Percentiles rank a stretch among this genome's conserved stretches.
phyloP scores from a whole-genome alignment of 2,329 filamentous ascomycete species.

The Ceratocystis smalleyi region DNA sequence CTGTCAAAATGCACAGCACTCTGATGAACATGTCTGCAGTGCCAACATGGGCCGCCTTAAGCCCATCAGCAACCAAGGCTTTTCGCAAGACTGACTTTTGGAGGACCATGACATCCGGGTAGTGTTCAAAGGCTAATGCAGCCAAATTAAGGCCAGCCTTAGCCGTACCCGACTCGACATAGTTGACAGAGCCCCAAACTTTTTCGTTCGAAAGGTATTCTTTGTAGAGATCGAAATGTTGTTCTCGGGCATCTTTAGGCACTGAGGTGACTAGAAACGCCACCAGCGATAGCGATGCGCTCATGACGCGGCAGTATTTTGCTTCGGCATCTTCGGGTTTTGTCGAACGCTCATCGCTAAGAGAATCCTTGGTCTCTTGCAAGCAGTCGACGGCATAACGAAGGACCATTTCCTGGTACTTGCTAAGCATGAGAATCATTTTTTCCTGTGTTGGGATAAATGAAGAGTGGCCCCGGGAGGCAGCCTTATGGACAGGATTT shows the following conservation, averaged over 20 bases:
- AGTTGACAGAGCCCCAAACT: conserved; percentile 52
- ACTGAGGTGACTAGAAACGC: conserved; percentile 36
- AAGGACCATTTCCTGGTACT: conserved; percentile 66
- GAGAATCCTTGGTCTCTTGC: conserved; percentile 60
- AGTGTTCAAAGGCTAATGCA: conserved; percentile 32
- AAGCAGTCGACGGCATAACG: conserved; percentile 69
- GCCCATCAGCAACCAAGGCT: conserved; percentile 53
- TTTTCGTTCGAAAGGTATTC: conserved; percentile 49
- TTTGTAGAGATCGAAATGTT: conserved; percentile 47
- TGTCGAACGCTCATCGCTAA: conserved; percentile 80
- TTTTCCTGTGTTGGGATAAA: conserved; percentile 75
- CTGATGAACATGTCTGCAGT: conserved; percentile 59
- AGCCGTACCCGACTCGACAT: conserved; percentile 40
- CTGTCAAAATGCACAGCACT: conserved; percentile 51
- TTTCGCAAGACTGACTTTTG: conserved; percentile 38
- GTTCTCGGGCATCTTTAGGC: conserved; percentile 37
- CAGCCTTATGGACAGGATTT: conserved; percentile 57
- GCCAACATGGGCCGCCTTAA: conserved; percentile 56
- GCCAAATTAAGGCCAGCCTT: conserved; percentile 38
- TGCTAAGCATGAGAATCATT: conserved; percentile 56
- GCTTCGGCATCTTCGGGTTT: conserved; percentile 70
- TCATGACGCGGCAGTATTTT: conserved; percentile 66
- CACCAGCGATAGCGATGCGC: conserved; percentile 39
- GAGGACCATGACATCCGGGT: conserved; percentile 32
- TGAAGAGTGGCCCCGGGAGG: conserved; percentile 55